Evolutionary conservation across 192 early-diverging fungal genomes (phyloP).

Genomic region (Coemansia sp.): DNA sequence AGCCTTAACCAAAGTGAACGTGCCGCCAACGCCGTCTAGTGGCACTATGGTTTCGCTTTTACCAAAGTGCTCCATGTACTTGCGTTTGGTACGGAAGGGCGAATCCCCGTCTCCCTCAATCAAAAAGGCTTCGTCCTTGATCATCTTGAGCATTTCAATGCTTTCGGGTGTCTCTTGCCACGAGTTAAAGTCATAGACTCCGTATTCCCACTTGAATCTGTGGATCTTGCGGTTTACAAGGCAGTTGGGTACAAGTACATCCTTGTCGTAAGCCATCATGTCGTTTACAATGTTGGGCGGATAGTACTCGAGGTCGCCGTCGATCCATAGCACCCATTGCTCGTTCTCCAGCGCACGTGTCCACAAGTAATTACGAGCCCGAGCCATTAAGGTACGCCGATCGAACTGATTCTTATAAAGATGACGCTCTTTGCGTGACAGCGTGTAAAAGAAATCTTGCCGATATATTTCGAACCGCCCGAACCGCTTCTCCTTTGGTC

Average conservation of each 20-base stretch:
- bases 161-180: conserved; percentile 68
- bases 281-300: conserved; percentile 62
- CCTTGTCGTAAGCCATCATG: conserved; percentile 66
- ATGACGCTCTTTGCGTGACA: conserved; percentile 62
- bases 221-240: conserved; percentile 43
- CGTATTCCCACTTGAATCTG: conserved; percentile 55
- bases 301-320: conserved; percentile 70
- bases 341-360: conserved; percentile 60
- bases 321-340: conserved; percentile 77
- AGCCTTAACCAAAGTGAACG: conserved; percentile 68
- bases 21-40: conserved; percentile 72
- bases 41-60: conserved; percentile 56
- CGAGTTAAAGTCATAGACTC: conserved; percentile 69
- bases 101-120: conserved; percentile 43
- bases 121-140: conserved; percentile 44
- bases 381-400: conserved; percentile 64
- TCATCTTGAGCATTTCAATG: conserved; percentile 39
- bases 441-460: conserved; percentile 58
- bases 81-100: conserved; percentile 41
- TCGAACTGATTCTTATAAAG: conserved; percentile 58
- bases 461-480: conserved; percentile 62
- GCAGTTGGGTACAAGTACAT: conserved; percentile 70
- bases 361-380: conserved; percentile 65
- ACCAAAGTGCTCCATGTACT: conserved; percentile 42
- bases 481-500: conserved; percentile 57